A percentile compares a stretch with the other conserved stretches of the same genome.
Conservation (phyloP, 192 early-diverging fungal species). For the Kappamyces sp. region DNA sequence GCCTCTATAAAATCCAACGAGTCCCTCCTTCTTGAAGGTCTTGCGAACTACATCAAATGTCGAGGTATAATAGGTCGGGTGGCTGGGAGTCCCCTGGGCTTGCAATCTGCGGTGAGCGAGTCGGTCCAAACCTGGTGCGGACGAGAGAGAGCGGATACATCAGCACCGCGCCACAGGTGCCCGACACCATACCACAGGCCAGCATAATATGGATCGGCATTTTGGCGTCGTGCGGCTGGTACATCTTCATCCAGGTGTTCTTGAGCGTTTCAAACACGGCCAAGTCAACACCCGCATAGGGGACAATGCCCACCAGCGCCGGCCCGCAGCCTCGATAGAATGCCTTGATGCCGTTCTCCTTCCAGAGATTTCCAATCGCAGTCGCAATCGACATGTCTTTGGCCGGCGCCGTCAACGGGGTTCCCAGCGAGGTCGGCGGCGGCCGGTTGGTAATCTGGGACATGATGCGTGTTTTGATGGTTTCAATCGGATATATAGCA, state of each 20-base stretch:
- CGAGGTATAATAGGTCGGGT: slow-evolving; percentile 61
- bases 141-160: slow-evolving; percentile 72
- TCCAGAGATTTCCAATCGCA: slow-evolving; percentile 57
- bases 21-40: slow-evolving; percentile 56
- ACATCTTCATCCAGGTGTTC: slow-evolving; percentile 44
- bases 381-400: slow-evolving; percentile 29
- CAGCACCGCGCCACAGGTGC: slow-evolving; percentile 57
- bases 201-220: slow-evolving; percentile 44
- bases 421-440: slow-evolving; percentile 12
- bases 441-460: slow-evolving; percentile 40
- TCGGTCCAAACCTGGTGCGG: slow-evolving; percentile 55
- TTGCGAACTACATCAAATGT: slow-evolving; percentile 57
- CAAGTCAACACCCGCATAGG: slow-evolving; percentile 70
- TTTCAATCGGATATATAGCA: slow-evolving; percentile 70
- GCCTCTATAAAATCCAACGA: slow-evolving; percentile 70
- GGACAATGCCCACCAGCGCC: slow-evolving; percentile 66
- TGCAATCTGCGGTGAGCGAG: slow-evolving; percentile 50
- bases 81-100: slow-evolving; percentile 71
- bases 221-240: slow-evolving; percentile 16
- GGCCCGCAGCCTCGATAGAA: slow-evolving; percentile 62
- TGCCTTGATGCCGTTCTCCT: slow-evolving; percentile 49
- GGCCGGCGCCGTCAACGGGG: not conserved
- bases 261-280: slow-evolving; percentile 70
- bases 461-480: slow-evolving; percentile 71
- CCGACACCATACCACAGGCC: slow-evolving; percentile 62